These are phyloP conservation scores for Paramecium caudatum DNA, from an alignment of 73 alveolate genomes.

Conservation along the genomic window DNA sequence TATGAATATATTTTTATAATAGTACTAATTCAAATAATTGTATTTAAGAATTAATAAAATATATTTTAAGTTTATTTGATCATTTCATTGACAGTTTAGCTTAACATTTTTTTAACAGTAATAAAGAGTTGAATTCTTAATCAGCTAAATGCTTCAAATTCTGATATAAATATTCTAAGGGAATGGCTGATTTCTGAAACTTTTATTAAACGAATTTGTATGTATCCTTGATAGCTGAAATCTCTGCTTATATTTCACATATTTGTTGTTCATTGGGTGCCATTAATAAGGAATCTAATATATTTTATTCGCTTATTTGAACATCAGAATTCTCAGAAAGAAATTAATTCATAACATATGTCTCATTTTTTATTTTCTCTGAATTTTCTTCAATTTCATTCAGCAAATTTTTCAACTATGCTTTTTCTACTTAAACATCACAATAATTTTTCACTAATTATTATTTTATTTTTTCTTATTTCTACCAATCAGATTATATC, in stretches of 20 bases:
- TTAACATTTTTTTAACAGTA: slow-evolving; percentile 17
- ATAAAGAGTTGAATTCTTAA: neutral
- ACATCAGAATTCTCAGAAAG: neutral
- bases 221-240: neutral
- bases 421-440: neutral
- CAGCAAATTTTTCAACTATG: neutral
- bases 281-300: neutral
- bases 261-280: neutral
- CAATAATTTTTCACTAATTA: neutral
- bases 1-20: neutral
- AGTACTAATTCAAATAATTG: no score
- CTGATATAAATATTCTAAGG: no score
- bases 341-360: neutral
- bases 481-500: no score
- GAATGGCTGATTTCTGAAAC: no score
- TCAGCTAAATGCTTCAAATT: slow-evolving; percentile 30
- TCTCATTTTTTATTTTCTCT: neutral
- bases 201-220: neutral
- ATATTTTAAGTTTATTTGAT: no score
- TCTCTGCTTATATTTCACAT: neutral
- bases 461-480: no score
- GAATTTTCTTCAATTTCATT: neutral
- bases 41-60: neutral
- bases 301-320: neutral
- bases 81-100: no score